Evolutionary conservation across 768 basidiomycete genomes (phyloP), one percentile per base, ranked within the genome.

Genomic region (Ramaria sp.): DNA sequence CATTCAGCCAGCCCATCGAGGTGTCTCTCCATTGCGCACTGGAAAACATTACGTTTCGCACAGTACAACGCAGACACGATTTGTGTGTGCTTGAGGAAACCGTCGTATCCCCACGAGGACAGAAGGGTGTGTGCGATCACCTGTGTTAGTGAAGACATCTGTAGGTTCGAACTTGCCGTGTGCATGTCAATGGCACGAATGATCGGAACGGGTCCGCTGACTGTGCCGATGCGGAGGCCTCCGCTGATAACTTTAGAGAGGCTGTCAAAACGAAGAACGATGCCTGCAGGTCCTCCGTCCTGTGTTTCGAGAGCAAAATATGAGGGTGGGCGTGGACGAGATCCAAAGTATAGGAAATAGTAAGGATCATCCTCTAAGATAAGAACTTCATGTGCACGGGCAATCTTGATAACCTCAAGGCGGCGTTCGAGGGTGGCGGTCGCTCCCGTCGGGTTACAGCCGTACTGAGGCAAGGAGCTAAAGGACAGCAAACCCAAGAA

Each of bases 301-400:
- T 78, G 76, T 12, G 71, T 72, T 66, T 96, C 93, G 36, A 95
- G 74, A 37, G 78, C 73, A 63, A 94, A 92, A 67, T 93, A 95
- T 0, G 85, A 88, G 0, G 84, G 79, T 12, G 81, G 79, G 15
- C 83, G 75, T 24, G 80, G 72, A 8, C 67, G 65, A 16, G 72
- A 67, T 34, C 87, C 85, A 59, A 83, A 93, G 69, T 90, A 88
- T 52, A 91, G 67, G 60, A 62, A 68, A 36, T 61, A 63, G 63
- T 86, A 88, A 0, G 89, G 89, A 65, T 90, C 88, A 61, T 89
- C 88, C 78, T 95, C 92, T 47, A 95, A 70, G 62, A 96, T 86
- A 52, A 95, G 65, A 59, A 95, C 78, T 62, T 86, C 75, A 64
- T 90, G 76, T 61, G 86, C 75, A 55, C 76, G 74, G 13, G 85